Base-by-base conservation (phyloP, 441 rosid genomes). In the Mallotus repandus region DNA sequence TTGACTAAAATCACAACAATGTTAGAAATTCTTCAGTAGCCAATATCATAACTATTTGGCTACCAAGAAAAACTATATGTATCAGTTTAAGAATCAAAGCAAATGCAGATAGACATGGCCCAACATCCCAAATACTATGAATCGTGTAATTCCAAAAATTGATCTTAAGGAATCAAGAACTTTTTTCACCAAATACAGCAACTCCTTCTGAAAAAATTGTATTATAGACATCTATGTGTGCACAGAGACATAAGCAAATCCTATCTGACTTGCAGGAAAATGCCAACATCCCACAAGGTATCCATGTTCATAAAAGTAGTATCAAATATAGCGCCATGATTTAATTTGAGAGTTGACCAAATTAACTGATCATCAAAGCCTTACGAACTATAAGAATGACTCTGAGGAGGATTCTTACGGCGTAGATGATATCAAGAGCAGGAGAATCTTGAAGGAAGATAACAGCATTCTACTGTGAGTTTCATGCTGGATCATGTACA, bases 361-460 rank as follows among this genome's bases (percentile, higher is more conserved):
- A 41, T 41, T 9, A 3, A 18, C 46, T 16, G 12, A 38, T 4
- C 35, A n/a, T 58, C 43, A 48, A 32, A 45, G 69, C 53, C 73
- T 68, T 62, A 45, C 57, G 22, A 67, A 61, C 41, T 38, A 70
- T 21, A 54, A 70, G 68, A 61, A 38, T 56, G 59, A 59, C 38
- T 38, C 60, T 68, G 75, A 74, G 71, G 70, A 81, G 72, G 78
- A 77, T 77, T 71, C 97, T 45, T 90, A 94, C 96, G 97, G 97
- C 79, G 98, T 94, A 82, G 91, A 86, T 63, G 95, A 88, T 80
- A 92, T 85, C 84, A 93, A 78, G 80, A 87, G 94, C 83, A 84
- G 71, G 55, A 94, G 94, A 78, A 94, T 85, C 85, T 86, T 94
- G 88, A 94, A 88, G 80, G 87, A 79, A 78, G 85, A 80, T 64